These are phyloP conservation scores for Sporopachydermia lactativora DNA, from an alignment of 805 yeast genomes.

Conservation along the genomic window DNA sequence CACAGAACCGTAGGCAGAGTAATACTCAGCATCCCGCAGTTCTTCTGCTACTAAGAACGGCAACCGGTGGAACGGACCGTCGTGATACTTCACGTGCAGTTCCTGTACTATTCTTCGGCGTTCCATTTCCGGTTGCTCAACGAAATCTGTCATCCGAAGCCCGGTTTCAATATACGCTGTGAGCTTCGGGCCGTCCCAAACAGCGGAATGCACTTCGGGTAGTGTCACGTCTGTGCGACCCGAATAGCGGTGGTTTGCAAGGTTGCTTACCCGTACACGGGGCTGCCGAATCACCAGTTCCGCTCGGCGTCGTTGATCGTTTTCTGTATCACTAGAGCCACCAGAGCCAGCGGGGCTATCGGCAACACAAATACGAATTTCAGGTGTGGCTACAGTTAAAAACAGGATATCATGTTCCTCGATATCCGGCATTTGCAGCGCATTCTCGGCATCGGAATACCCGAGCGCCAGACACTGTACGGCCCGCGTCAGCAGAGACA, in stretches of 20 bases:
- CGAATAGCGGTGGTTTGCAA: conserved; percentile 53
- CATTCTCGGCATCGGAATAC: conserved; percentile 63
- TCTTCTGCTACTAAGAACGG: conserved; percentile 52
- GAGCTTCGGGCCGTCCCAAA: conserved; percentile 14
- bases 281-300: conserved; percentile 7
- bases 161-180: conserved; percentile 41
- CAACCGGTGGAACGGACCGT: conserved; percentile 71
- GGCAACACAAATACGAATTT: conserved; percentile 26
- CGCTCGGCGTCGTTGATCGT: no score
- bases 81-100: conserved; percentile 52
- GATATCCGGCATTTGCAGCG: conserved; percentile 41
- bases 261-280: conserved; percentile 42
- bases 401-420: conserved; percentile 56
- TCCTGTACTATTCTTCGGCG: conserved; percentile 42
- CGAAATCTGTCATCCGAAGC: conserved; percentile 42
- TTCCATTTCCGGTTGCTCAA: conserved; percentile 33
- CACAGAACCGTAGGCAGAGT: conserved; percentile 35
- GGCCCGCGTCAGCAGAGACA: conserved; percentile 29
- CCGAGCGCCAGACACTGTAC: conserved; percentile 43
- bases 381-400: conserved; percentile 36
- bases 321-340: conserved; percentile 15
- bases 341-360: conserved; percentile 6
- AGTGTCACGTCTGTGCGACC: conserved; percentile 35
- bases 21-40: conserved; percentile 32
- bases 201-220: conserved; percentile 27